These are phyloP conservation scores for Dryas octopetala DNA, from an alignment of 306 rosid species.

Conservation along the genomic window DNA sequence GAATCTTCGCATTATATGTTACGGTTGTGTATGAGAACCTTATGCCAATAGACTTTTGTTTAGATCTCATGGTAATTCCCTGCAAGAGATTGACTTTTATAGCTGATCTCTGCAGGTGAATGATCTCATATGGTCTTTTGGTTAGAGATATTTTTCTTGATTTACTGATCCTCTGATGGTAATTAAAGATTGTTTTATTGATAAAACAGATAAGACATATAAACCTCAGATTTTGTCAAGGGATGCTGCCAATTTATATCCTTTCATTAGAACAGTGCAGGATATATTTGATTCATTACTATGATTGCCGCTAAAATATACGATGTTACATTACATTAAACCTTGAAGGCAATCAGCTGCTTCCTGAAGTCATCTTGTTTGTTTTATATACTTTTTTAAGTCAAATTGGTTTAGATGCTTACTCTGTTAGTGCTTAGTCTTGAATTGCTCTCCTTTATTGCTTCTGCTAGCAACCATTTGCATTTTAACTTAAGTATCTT, in stretches of 20 bases:
- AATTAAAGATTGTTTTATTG: neutral
- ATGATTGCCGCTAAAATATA: neutral
- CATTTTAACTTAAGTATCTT: neutral
- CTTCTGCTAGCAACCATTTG: neutral
- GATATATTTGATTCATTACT: neutral
- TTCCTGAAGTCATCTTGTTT: neutral
- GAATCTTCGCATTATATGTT: conserved; percentile 1
- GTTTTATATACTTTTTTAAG: neutral
- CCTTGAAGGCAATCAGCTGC: neutral
- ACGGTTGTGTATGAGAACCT: conserved; percentile 4
- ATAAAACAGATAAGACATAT: neutral
- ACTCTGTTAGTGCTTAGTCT: neutral
- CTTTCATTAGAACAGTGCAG: neutral
- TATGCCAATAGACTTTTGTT: conserved; percentile 5
- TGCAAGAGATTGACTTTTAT: conserved; percentile 12
- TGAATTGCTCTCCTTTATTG: neutral
- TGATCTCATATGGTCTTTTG: neutral
- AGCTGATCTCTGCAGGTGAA: conserved; percentile 2
- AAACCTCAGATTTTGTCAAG: neutral
- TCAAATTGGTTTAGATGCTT: neutral
- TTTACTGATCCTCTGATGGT: neutral
- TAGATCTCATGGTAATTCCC: neutral
- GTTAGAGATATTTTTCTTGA: neutral
- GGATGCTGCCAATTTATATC: neutral
- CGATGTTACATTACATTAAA: neutral